Evolutionary conservation across 257 asterid genomes (phyloP), one percentile per base, ranked within the genome.

Genomic region (Gentiana macrophylla): DNA sequence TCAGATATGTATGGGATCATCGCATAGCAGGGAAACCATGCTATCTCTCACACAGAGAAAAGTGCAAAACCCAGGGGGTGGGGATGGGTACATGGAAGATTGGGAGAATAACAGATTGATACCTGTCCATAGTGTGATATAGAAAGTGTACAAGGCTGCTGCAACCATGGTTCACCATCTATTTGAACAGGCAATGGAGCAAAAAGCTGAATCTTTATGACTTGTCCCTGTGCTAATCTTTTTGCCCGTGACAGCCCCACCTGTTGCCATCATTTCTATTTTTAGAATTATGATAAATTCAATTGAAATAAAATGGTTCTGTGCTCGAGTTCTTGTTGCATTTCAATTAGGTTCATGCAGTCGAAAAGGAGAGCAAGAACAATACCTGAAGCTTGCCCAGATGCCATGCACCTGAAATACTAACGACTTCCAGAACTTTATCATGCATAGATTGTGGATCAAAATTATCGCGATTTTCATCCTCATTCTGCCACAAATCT

Each of bases 371-470:
- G n/a, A 63, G 53, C 48, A 67, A 52, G 43, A 34, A 32, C 48
- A 64, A 46, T 80, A 80, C 98, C 94, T 92, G 98, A 70, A 92
- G 94, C 81, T 85, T 88, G 58, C 98, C 98, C 57, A 92, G 94
- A 79, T 92, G 97, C 98, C 97, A 88, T 51, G 86, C 80, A 59
- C 98, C 97, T 41, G 98, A 92, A 75, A 92, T 92, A 81, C 97
- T 85, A 32, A 88, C 98, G 53, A 92, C 86, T 77, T 92, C 98
- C 35, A 92, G 98, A 72, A 92, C 79, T 77, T 77, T 92, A 72
- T 92, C 98, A 64, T 92, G 97, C 97, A 92, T 92, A 38, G 97
- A 92, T 68, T 92, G 98, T 67, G 97, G 98, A 72, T 88, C 93
- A 71, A 85, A 88, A 77, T 83, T 85, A 53, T 92, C 98, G 58